Base-by-base conservation (phyloP, 208 protist genomes). In the Leptomonas pyrrhocoris region DNA sequence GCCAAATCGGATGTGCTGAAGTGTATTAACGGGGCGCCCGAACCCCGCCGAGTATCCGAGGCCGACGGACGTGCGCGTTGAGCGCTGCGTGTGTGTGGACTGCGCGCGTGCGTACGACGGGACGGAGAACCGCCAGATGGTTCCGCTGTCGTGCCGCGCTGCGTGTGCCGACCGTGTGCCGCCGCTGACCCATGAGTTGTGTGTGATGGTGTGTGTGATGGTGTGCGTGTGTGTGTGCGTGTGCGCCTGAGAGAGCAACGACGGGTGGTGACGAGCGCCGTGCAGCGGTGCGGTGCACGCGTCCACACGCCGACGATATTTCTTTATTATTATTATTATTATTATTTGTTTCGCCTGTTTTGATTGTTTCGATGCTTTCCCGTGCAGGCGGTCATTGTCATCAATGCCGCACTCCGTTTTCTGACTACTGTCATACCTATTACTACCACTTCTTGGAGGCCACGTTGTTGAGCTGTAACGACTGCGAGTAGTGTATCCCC, bases 111-210 rank as follows among this genome's bases (percentile, higher is more conserved):
- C 13, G 15, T 5, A 58, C 16, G 53, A 40, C 25, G 31, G 25
- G 53, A 58, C 53, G 53, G 53, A 58, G 53, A 58, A 40, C 38
- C 53, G 53, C 53, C 53, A 58, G 53, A 58, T 58, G 53, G 53
- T 40, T 58, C 53, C 53, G 30, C 53, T 21, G 53, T 23, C 16
- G 53, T 58, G 53, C 53, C 30, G 53, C 53, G 49, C 23, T 6
- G 23, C 23, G 49, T 7, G 18, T n/a, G 18, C 7, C 53, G 53
- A 6, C 9, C 21, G 53, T 30, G 53, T 58, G 53, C 30, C 53
- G 36, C 25, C 5, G 30, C 30, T 58, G 25, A 58, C 30, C 30
- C 53, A 58, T 58, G 53, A 58, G 53, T 58, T 42, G 38, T 42
- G 38, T 42, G 38, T 13, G 38, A 42, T 42, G 9, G 38, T 58